These are phyloP conservation scores for Candida germanica DNA, from an alignment of 805 yeast species.

Conservation along the genomic window DNA sequence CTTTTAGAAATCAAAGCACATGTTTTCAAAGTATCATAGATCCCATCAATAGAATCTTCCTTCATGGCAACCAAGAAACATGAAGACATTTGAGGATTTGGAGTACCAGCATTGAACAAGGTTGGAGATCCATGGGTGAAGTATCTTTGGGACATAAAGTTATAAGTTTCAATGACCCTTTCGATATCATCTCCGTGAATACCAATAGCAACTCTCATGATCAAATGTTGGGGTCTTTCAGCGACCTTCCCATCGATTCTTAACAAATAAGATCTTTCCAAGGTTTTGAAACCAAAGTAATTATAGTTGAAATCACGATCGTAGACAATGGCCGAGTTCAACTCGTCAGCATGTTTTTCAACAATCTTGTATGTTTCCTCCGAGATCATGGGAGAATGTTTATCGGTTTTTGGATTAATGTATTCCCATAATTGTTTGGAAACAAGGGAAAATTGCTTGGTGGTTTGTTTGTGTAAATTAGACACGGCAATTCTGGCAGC, in stretches of 20 bases:
- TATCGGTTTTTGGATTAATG: conserved; percentile 74
- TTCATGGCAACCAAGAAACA: conserved; percentile 63
- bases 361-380: conserved; percentile 40
- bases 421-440: conserved; percentile 70
- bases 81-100: conserved; percentile 58
- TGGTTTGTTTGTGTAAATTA: conserved; percentile 91
- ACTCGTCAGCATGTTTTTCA: conserved; percentile 36
- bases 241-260: conserved; percentile 55
- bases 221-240: conserved; percentile 60
- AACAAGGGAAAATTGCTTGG: conserved; percentile 79
- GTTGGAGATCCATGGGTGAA: conserved; percentile 65
- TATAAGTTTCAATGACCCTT: conserved; percentile 53
- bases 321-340: conserved; percentile 44
- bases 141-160: conserved; percentile 55
- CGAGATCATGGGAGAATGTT: conserved; percentile 47
- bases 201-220: conserved; percentile 62
- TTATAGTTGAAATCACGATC: conserved; percentile 54
- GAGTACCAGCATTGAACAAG: conserved; percentile 61
- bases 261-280: conserved; percentile 56
- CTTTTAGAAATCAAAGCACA: conserved; percentile 61
- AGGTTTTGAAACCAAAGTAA: conserved; percentile 60
- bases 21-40: conserved; percentile 57
- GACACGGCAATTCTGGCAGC: conserved; percentile 97
- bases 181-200: conserved; percentile 55
- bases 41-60: conserved; percentile 63